These are phyloP conservation scores for Spatholobus suberectus DNA, from an alignment of 306 rosid genomes.

Conservation along the genomic window DNA sequence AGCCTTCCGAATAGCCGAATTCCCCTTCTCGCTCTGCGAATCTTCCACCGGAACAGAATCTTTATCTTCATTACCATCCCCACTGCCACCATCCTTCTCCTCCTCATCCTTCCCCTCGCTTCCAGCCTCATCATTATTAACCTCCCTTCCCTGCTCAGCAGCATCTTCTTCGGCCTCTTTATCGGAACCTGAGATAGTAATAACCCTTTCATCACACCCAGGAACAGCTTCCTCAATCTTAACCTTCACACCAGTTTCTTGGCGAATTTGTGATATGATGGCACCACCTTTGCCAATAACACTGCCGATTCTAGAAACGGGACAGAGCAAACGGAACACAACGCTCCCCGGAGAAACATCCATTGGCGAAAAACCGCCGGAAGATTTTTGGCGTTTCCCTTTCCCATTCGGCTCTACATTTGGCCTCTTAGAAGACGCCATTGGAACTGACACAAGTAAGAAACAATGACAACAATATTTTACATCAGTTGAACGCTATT, in stretches of 20 bases:
- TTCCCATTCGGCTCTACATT: constrained; percentile 62
- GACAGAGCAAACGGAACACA: constrained; percentile 73
- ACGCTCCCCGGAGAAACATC: constrained; percentile 48
- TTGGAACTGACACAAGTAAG: constrained; percentile 58
- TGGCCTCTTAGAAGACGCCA: constrained; percentile 79
- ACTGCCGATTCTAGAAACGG: constrained; percentile 57
- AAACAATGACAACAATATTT: constrained; percentile 31
- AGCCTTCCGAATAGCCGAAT: constrained; percentile 65
- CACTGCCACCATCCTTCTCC: constrained; percentile 30
- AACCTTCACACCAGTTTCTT: constrained; percentile 68
- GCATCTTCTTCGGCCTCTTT: constrained; percentile 54
- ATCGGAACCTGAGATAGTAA: constrained; percentile 57
- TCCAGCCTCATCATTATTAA: constrained; percentile 48
- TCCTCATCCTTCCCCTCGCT: constrained; percentile 46
- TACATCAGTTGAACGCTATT: constrained; percentile 15
- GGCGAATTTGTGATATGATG: constrained; percentile 62
- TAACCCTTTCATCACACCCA: constrained; percentile 81
- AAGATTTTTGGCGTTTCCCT: constrained; percentile 70
- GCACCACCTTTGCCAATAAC: constrained; percentile 75
- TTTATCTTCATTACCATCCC: constrained; percentile 41
- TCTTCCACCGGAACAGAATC: constrained; percentile 48
- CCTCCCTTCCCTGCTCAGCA: constrained; percentile 57
- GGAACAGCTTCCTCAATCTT: constrained; percentile 73
- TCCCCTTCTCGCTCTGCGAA: constrained; percentile 43
- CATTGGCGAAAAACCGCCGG: constrained; percentile 41